Conservation (phyloP, 2,329 filamentous ascomycete genomes). For the Fusarium siculi region DNA sequence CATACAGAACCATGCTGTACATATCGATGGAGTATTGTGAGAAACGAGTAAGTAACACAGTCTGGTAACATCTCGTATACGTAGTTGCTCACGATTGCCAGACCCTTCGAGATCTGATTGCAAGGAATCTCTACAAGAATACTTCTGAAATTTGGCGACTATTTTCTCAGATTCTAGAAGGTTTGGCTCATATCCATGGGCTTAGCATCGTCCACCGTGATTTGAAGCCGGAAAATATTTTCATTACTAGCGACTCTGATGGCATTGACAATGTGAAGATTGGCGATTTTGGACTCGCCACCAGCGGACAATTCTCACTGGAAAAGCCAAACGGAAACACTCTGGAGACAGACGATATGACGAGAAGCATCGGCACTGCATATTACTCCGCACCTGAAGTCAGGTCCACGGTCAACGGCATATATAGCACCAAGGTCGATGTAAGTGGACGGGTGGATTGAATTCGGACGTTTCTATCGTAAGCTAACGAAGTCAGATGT, state of each 20-base stretch:
- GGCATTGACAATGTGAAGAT: slow-evolving; percentile 91
- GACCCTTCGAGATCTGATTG: slow-evolving; percentile 90
- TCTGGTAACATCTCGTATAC: no score
- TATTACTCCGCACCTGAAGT: slow-evolving; percentile 96
- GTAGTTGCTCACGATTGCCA: slow-evolving; percentile 28
- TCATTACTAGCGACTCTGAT: slow-evolving; percentile 77
- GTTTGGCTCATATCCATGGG: slow-evolving; percentile 87
- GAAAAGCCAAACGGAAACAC: slow-evolving; percentile 61
- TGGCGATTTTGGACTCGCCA: slow-evolving; percentile 95
- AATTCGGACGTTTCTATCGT: neutral
- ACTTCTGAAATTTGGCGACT: slow-evolving; percentile 86
- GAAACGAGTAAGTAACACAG: slow-evolving; percentile 69
- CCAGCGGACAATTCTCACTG: slow-evolving; percentile 79
- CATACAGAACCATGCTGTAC: slow-evolving; percentile 81
- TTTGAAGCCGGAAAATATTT: slow-evolving; percentile 96
- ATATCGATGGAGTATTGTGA: slow-evolving; percentile 99
- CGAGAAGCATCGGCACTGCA: slow-evolving; percentile 78
- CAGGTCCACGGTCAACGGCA: slow-evolving; percentile 76
- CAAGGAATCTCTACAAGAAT: slow-evolving; percentile 77
- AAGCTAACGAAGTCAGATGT: slow-evolving; percentile 72
- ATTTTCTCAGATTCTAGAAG: slow-evolving; percentile 91
- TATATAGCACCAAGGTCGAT: slow-evolving; percentile 94
- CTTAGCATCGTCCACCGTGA: slow-evolving; percentile 95
- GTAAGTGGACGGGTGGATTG: slow-evolving; percentile 56
- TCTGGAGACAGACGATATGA: slow-evolving; percentile 71